Conservation (phyloP, 176 grass and related monocot species). For the Carex kokanica region DNA sequence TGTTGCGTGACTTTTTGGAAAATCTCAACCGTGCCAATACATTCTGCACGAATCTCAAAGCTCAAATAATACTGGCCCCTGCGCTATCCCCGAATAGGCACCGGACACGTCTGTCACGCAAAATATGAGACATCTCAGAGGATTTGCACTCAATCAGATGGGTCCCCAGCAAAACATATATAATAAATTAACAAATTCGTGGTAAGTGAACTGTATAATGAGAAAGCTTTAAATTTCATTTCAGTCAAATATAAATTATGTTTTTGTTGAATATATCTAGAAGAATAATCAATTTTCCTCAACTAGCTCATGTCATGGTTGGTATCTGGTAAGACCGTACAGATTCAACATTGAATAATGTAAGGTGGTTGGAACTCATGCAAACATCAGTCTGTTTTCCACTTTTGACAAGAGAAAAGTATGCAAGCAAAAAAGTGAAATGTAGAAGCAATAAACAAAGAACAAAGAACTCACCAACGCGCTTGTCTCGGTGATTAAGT, state of each 20-base stretch:
- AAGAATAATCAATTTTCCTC: not conserved
- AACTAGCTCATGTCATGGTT: not conserved
- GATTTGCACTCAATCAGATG: no score
- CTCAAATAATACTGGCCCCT: no score
- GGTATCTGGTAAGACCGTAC: slow-evolving; percentile 17
- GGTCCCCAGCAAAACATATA: not conserved
- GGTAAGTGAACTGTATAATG: not conserved
- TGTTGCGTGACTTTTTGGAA: no score
- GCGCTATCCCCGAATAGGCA: no score
- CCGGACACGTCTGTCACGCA: no score
- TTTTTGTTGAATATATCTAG: slow-evolving; percentile 1
- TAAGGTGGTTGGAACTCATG: slow-evolving; percentile 3
- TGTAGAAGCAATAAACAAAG: not conserved
- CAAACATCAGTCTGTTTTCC: not conserved
- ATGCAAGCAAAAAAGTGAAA: slow-evolving; percentile 6
- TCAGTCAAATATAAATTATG: not conserved
- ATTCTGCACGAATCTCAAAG: no score
- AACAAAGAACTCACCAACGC: slow-evolving; percentile 62
- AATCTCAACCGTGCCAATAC: no score
- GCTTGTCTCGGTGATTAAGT: slow-evolving; percentile 58
- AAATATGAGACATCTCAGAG: no score
- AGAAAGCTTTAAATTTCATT: not conserved
- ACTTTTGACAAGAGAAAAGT: not conserved
- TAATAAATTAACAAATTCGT: not conserved
- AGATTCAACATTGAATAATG: not conserved